phyloP scores from a whole-genome alignment of 176 grass and related monocot genomes.

The Triticum dicoccoides region DNA sequence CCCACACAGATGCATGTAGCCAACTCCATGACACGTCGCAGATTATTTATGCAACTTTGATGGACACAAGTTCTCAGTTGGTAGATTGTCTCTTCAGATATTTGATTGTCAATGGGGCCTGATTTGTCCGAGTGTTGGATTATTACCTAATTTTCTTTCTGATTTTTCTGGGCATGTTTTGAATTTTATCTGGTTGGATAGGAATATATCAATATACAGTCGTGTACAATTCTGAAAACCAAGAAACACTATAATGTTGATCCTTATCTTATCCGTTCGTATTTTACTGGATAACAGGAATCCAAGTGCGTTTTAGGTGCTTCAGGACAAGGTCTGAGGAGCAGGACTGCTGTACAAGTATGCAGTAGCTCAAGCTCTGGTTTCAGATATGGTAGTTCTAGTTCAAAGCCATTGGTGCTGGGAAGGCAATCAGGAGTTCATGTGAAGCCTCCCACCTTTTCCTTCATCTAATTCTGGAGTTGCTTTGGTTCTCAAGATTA shows the following conservation, averaged over 20 bases:
- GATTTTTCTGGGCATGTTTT: slow-evolving; percentile 15
- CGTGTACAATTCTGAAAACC: slow-evolving; percentile 7
- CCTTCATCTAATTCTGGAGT: slow-evolving; percentile 39
- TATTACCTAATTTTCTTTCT: not conserved
- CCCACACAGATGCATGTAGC: not conserved
- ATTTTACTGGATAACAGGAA: slow-evolving; percentile 47
- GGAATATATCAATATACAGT: not conserved
- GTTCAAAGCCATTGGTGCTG: slow-evolving; percentile 36
- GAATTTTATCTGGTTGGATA: not conserved
- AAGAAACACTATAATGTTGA: not conserved
- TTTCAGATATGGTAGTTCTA: slow-evolving; percentile 20
- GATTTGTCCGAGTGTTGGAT: not conserved
- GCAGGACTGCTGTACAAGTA: slow-evolving; percentile 41
- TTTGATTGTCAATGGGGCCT: not conserved
- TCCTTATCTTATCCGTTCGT: slow-evolving; percentile 5
- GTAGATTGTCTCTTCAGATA: slow-evolving; percentile 20
- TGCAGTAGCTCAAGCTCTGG: slow-evolving; percentile 31
- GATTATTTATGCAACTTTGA: not conserved
- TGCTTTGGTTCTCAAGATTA: not conserved
- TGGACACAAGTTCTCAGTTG: not conserved
- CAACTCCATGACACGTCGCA: not conserved
- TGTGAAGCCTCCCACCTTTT: not conserved
- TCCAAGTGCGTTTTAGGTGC: slow-evolving; percentile 34
- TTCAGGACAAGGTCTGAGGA: slow-evolving; percentile 31
- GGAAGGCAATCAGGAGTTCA: slow-evolving; percentile 33